A percentile compares a stretch with the other conserved stretches of the same genome.
Evolutionary conservation across 2,329 filamentous ascomycete genomes (phyloP).

Genomic region (Aureobasidium sp.): DNA sequence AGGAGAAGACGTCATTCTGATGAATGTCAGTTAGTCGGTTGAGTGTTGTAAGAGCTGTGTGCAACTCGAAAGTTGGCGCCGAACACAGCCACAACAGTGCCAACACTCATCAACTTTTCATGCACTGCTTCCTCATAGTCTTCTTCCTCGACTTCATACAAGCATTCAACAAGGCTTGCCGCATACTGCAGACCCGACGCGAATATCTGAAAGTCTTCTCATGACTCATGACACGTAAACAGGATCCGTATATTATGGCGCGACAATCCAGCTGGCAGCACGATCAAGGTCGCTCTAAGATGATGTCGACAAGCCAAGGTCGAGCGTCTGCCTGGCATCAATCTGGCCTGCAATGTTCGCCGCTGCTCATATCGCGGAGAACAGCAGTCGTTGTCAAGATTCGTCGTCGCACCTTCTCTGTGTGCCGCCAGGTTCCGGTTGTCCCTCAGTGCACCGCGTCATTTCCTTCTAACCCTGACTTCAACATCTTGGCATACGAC

Average conservation of each 20-base stretch:
- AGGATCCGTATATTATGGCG: neutral
- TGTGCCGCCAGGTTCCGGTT: neutral
- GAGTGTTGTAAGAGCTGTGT: too few relatives aligned
- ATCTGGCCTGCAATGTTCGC: too few relatives aligned
- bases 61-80: neutral
- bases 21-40: neutral
- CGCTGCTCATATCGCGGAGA: neutral
- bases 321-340: neutral
- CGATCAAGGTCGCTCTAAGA: neutral
- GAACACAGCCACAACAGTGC: neutral
- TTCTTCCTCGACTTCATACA: neutral
- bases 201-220: neutral
- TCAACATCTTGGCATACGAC: neutral
- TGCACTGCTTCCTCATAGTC: neutral
- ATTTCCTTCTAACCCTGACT: neutral
- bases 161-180: neutral
- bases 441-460: neutral
- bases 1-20: neutral
- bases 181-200: neutral
- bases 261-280: neutral
- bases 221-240: neutral
- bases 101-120: neutral
- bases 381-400: neutral
- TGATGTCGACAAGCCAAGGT: neutral
- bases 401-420: neutral